Evolutionary conservation across 2,329 filamentous ascomycete genomes (phyloP).

Genomic region (Trichoderma sp.): DNA sequence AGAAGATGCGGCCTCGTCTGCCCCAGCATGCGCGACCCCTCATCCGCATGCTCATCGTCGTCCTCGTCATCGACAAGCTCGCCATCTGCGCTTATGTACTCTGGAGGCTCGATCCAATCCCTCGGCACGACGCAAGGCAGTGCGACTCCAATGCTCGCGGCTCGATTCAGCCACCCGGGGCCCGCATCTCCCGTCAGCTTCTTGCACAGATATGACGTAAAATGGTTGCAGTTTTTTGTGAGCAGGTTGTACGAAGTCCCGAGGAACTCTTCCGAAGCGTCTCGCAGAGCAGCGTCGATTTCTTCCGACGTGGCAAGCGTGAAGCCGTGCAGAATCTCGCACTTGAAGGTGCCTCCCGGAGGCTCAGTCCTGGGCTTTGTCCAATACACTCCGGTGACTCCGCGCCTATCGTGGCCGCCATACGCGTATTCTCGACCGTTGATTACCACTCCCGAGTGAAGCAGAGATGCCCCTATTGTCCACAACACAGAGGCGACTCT

Average conservation of each 20-base stretch:
- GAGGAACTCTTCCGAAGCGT: conserved; percentile 68
- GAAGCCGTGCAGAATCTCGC: conserved; percentile 75
- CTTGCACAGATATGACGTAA: conserved; percentile 73
- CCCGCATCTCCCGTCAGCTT: conserved; percentile 68
- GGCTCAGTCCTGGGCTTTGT: conserved; percentile 70
- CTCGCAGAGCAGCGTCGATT: conserved; percentile 66
- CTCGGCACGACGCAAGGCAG: conserved; percentile 78
- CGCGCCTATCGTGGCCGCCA: conserved; percentile 71
- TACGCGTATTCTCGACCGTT: conserved; percentile 80
- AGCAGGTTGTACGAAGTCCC: conserved; percentile 78
- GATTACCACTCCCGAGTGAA: conserved; percentile 82
- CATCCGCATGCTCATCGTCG: conserved; percentile 47
- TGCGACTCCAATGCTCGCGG: conserved; percentile 77
- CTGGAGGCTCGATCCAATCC: conserved; percentile 78
- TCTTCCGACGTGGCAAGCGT: conserved; percentile 66
- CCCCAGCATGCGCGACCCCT: conserved; percentile 58
- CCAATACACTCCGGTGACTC: conserved; percentile 78
- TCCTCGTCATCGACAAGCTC: conserved; percentile 63
- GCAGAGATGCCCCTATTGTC: conserved; percentile 71
- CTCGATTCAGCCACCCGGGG: conserved; percentile 76
- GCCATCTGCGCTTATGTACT: conserved; percentile 69
- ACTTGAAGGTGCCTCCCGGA: conserved; percentile 73
- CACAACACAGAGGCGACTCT: conserved; percentile 73
- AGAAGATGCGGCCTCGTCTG: conserved; percentile 34
- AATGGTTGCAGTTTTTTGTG: conserved; percentile 86